phyloP scores from a whole-genome alignment of 2,329 filamentous ascomycete species.

The Hypoxylon sp. region DNA sequence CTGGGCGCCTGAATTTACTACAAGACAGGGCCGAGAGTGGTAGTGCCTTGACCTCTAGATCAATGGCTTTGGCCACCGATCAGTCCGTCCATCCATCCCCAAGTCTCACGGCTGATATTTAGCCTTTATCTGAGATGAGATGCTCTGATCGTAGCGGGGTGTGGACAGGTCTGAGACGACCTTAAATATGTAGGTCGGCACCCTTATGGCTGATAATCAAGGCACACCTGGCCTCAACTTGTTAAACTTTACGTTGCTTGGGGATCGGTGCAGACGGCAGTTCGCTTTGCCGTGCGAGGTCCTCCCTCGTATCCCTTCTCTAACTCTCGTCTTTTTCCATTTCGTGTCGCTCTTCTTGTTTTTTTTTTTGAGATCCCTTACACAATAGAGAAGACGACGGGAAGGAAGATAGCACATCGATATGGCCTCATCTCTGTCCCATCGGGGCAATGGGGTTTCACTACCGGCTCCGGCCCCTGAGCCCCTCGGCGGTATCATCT shows the following conservation, averaged over 20 bases:
- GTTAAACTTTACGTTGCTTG: constrained; percentile 8
- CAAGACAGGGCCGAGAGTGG: no score
- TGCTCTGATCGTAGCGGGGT: background rate
- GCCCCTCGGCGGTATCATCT: constrained; percentile 20
- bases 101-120: constrained; percentile 2
- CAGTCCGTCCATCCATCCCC: no score
- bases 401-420: background rate
- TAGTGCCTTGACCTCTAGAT: no score
- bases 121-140: constrained; percentile 12
- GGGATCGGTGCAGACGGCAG: background rate
- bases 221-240: background rate
- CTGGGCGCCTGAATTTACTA: no score
- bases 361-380: background rate
- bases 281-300: background rate
- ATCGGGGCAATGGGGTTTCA: constrained; percentile 4
- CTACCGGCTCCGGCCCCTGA: constrained; percentile 1
- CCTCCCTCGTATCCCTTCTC: background rate
- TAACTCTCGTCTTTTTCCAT: background rate
- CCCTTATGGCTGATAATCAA: constrained; percentile 3
- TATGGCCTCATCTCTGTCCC: constrained; percentile 20
- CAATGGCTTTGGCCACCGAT: no score
- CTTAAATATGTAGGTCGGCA: constrained; percentile 5
- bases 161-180: constrained; percentile 1
- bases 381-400: background rate
- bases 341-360: background rate